Base-by-base conservation (phyloP, 176 grass and related monocot species). In the Juncus effusus region DNA sequence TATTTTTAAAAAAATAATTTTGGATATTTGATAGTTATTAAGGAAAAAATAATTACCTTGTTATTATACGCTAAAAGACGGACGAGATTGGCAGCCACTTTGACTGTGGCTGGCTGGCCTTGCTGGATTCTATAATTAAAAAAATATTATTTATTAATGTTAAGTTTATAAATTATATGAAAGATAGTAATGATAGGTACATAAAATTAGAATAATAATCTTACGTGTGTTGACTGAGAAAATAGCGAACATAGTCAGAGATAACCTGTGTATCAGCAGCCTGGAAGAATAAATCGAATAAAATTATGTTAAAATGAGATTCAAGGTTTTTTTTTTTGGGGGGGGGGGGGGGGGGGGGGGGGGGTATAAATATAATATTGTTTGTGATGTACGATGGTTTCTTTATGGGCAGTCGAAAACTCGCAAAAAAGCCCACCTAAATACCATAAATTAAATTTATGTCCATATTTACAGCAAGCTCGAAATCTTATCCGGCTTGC, bases 151-250 rank as follows among this genome's bases (percentile, higher is more conserved):
- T 28, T 28, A 28, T 28, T 28, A 28, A 28, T 28, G 19, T 28
- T 28, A 28, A 28, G 19, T 28, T 28, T 28, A 28, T 28, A 28
- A 28, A 28, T 28, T 28, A 28, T 28, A 28, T 47, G 9, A 9
- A 47, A 47, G 1, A 47, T 6, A 47, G 9, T 9, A 5, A 5
- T 47, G 44, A 47, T 47, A 47, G 44, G 4, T 47, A 60, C 9
- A 16, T 13, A 35, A 36, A 3, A 65, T 2, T 28, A 28, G 19
- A 77, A 5, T 51, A 14, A 54, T 15, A n/a, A 28, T 56, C 88
- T 87, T 79, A 93, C 94, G 94, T 99, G 60, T 99, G 94, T 76
- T 99, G 88, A 76, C 92, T 74, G 53, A 99, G 94, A 49, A 99
- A 99, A 73, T 93, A 93, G 50, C 94, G 89, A 12, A 99, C 88